Evolutionary conservation across 2,329 filamentous ascomycete species (phyloP).

Genomic region (Tolypocladium cylindrosporum): DNA sequence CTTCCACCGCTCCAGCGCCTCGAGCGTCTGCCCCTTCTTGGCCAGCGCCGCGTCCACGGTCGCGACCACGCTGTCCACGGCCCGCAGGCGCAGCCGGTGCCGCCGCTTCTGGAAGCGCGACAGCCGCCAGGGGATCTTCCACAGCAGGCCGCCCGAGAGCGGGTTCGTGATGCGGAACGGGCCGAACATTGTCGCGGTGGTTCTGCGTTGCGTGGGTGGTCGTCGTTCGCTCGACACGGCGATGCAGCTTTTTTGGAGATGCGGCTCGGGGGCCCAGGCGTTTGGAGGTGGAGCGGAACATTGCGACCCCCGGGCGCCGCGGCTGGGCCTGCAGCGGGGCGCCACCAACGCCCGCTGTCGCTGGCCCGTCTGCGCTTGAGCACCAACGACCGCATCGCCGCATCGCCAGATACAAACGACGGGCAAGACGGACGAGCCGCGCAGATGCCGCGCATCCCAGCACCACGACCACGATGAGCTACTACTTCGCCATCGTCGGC

Average conservation of each 20-base stretch:
- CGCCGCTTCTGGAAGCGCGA: conserved; percentile 85
- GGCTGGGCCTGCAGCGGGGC: background rate
- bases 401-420: background rate
- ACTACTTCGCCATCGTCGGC: conserved; percentile 96
- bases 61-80: conserved; percentile 79
- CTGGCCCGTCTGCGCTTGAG: background rate
- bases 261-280: background rate
- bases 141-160: conserved; percentile 72
- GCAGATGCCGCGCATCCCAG: background rate
- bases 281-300: conserved; percentile 17
- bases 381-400: background rate
- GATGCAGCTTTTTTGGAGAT: background rate
- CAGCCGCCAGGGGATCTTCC: conserved; percentile 97
- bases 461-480: conserved; percentile 60
- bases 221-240: background rate
- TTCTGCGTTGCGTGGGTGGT: background rate
- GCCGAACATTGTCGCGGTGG: conserved; percentile 59
- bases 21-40: conserved; percentile 60
- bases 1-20: conserved; percentile 84
- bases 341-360: background rate
- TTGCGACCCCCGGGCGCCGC: conserved; percentile 11
- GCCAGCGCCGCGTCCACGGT: conserved; percentile 71
- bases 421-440: background rate
- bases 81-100: conserved; percentile 71
- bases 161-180: conserved; percentile 71